Percentiles rank a stretch among this genome's conserved stretches.
These are phyloP conservation scores for Populus alba DNA, from an alignment of 345 rosid species.

Conservation along the genomic window DNA sequence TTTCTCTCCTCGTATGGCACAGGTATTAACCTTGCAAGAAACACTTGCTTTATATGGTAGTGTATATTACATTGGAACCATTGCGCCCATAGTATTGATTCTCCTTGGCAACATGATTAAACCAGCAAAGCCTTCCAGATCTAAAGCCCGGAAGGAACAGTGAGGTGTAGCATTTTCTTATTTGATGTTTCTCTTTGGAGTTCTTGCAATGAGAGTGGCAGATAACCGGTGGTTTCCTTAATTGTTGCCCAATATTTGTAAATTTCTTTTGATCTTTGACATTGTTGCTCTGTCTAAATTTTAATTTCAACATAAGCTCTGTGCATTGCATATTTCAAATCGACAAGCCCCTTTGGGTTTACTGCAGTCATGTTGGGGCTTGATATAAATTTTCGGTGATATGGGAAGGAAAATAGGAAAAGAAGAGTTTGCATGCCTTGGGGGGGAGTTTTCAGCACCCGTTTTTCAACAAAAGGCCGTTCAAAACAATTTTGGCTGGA, in stretches of 20 bases:
- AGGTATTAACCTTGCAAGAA: conserved; percentile 81
- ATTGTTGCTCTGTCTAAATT: background rate
- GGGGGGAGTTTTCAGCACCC: background rate
- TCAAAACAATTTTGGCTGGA: background rate
- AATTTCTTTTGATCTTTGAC: background rate
- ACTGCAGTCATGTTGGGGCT: background rate
- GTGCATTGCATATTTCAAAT: background rate
- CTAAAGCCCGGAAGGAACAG: conserved; percentile 59
- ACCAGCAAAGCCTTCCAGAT: conserved; percentile 62
- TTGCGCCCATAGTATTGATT: conserved; percentile 58
- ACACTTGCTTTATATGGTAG: conserved; percentile 67
- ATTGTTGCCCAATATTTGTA: background rate
- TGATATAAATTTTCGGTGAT: background rate
- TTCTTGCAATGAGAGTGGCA: conserved; percentile 9
- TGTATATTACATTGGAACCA: conserved; percentile 75
- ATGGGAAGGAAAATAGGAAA: background rate
- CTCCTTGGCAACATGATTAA: conserved; percentile 59
- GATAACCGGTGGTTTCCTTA: conserved; percentile 4
- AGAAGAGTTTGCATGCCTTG: background rate
- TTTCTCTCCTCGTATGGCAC: conserved; percentile 13
- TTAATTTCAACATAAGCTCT: background rate
- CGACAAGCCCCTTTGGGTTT: background rate
- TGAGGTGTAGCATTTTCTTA: conserved; percentile 25
- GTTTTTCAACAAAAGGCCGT: background rate
- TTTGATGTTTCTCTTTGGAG: background rate